Conservation (phyloP, 2,329 filamentous ascomycete species). For the Hymenoscyphus fraxineus region DNA sequence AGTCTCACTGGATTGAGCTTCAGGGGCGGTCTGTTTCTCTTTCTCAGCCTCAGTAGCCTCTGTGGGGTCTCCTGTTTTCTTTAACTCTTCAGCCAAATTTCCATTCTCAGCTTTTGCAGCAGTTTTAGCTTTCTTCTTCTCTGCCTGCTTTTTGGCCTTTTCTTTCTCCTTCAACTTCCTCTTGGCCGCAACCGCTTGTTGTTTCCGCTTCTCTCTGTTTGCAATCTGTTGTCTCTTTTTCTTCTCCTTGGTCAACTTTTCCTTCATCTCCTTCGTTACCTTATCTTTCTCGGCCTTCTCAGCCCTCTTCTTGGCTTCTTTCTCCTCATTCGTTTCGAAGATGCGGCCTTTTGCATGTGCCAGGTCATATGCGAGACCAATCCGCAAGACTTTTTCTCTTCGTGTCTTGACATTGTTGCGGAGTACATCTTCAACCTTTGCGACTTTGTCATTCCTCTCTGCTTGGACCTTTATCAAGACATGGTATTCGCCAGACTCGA, state of each 20-base stretch:
- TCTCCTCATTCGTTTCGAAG: slow-evolving; percentile 40
- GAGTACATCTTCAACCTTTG: slow-evolving; percentile 47
- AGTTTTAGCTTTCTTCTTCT: slow-evolving; percentile 9
- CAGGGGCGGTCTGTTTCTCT: background rate
- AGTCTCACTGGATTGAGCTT: background rate
- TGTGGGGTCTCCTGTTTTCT: background rate
- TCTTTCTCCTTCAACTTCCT: slow-evolving; percentile 13
- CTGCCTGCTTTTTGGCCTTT: slow-evolving; percentile 5
- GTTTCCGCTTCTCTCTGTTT: slow-evolving; percentile 18
- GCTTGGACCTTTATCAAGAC: slow-evolving; percentile 54
- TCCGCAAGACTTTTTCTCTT: slow-evolving; percentile 52
- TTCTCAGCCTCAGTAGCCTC: background rate
- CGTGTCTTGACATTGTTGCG: slow-evolving; percentile 35
- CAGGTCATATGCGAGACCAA: slow-evolving; percentile 58
- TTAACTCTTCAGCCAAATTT: background rate
- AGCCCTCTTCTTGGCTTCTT: slow-evolving; percentile 43
- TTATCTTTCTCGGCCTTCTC: slow-evolving; percentile 41
- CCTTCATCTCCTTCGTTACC: slow-evolving; percentile 38
- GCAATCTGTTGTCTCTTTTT: slow-evolving; percentile 24
- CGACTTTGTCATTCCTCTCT: slow-evolving; percentile 39
- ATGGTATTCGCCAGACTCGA: slow-evolving; percentile 54
- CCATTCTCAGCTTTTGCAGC: background rate
- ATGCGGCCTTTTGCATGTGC: slow-evolving; percentile 56
- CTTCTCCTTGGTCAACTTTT: slow-evolving; percentile 26
- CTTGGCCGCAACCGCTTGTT: slow-evolving; percentile 13